phyloP scores from a whole-genome alignment of 371 early-diverging fungal genomes.

The Apophysomyces trapeziformis region DNA sequence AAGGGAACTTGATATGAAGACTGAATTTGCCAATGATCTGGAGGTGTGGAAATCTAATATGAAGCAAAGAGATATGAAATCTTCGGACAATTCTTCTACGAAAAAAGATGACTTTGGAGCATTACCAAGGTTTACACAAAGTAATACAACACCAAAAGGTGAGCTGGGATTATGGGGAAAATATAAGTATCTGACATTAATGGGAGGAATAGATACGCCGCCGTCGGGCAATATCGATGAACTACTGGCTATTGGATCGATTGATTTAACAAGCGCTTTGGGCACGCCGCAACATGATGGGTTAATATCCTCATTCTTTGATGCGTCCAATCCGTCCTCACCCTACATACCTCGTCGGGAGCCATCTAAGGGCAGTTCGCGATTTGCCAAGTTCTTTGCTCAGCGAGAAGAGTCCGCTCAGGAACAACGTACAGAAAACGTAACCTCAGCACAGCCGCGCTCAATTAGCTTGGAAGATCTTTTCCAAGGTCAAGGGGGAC shows the following conservation, averaged over 20 bases:
- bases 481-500: constrained; percentile 44
- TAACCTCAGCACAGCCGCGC: constrained; percentile 27
- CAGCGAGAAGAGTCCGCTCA: constrained; percentile 42
- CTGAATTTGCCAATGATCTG: constrained; percentile 55
- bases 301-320: constrained; percentile 13
- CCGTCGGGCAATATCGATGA: constrained; percentile 11
- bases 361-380: constrained; percentile 47
- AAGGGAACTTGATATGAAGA: constrained; percentile 29
- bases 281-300: not conserved
- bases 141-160: not conserved
- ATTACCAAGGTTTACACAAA: not conserved
- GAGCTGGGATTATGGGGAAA: not conserved
- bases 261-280: constrained; percentile 15
- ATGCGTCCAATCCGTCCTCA: constrained; percentile 8
- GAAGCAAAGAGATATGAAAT: constrained; percentile 59
- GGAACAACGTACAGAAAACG: constrained; percentile 16
- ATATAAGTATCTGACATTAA: constrained; percentile 6
- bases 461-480: constrained; percentile 59
- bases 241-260: constrained; percentile 16
- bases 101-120: not conserved
- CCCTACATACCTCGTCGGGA: constrained; percentile 33
- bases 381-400: constrained; percentile 70
- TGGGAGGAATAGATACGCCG: constrained; percentile 63
- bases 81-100: not conserved
- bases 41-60: constrained; percentile 69